These are phyloP conservation scores for Magnaporthiopsis rhizophila DNA, from an alignment of 2,329 filamentous ascomycete species.

Conservation along the genomic window DNA sequence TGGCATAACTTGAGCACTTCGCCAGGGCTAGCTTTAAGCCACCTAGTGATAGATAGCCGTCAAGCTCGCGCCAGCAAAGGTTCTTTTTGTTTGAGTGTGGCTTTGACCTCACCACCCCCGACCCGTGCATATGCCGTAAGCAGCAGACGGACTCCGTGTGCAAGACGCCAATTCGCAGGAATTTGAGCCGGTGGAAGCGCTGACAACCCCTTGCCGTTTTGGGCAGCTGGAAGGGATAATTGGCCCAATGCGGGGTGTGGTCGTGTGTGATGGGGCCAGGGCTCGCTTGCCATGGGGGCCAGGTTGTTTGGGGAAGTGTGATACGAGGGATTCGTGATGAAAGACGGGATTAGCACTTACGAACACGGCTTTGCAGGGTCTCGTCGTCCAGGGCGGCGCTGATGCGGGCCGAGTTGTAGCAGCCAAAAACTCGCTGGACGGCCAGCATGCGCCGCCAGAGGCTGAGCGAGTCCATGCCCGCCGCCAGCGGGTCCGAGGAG, in stretches of 20 bases:
- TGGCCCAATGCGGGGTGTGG: neutral
- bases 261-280: too few relatives aligned
- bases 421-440: slow-evolving; percentile 31
- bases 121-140: neutral
- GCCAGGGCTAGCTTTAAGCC: neutral
- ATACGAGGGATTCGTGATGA: neutral
- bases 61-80: neutral
- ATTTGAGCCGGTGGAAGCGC: neutral
- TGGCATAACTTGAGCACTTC: neutral
- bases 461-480: slow-evolving; percentile 24
- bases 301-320: too few relatives aligned
- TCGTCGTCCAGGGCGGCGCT: slow-evolving; percentile 31
- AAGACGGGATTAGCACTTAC: slow-evolving; percentile 20
- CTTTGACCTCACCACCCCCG: neutral
- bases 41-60: neutral
- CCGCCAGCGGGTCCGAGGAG: neutral
- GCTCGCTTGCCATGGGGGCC: too few relatives aligned
- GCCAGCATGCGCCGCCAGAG: slow-evolving; percentile 35
- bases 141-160: too few relatives aligned
- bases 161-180: neutral
- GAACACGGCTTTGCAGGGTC: slow-evolving; percentile 24
- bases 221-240: neutral
- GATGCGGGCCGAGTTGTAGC: slow-evolving; percentile 37
- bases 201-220: neutral
- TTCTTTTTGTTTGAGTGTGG: neutral